Conservation (phyloP, 1,284 basidiomycete genomes). For the Heterobasidion annosum region DNA sequence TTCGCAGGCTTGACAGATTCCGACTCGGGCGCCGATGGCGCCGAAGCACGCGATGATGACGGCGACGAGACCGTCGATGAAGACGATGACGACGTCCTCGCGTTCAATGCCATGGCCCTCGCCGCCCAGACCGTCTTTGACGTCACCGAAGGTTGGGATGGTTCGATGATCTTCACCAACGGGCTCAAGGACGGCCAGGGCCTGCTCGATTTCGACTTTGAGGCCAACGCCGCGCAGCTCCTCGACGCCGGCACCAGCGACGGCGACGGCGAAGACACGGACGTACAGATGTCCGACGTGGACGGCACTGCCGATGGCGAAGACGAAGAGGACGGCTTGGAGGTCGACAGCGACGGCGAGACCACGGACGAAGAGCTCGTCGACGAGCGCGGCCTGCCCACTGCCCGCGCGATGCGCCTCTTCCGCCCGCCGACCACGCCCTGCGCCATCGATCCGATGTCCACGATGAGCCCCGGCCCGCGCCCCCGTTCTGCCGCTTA, state of each 20-base stretch:
- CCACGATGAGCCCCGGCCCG: conserved; percentile 49
- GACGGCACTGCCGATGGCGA: conserved; percentile 16
- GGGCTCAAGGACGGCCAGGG: conserved; percentile 42
- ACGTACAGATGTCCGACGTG: conserved; percentile 8
- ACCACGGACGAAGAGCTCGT: conserved; percentile 78
- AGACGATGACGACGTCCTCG: conserved; percentile 13
- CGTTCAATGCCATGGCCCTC: conserved; percentile 11
- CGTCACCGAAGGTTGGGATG: conserved; percentile 63
- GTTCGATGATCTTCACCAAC: conserved; percentile 61
- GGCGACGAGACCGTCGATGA: conserved; percentile 24
- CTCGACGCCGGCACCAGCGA: conserved; percentile 27
- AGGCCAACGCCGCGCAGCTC: conserved; percentile 39
- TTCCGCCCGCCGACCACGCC: conserved; percentile 54
- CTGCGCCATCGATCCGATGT: conserved; percentile 65
- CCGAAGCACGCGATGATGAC: conserved; percentile 18
- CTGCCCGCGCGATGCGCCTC: conserved; percentile 62
- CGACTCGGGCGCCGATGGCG: conserved; percentile 33
- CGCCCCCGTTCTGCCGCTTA: conserved; percentile 15
- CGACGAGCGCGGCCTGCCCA: conserved; percentile 60
- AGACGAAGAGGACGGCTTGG: conserved; percentile 27
- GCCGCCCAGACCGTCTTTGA: conserved; percentile 29
- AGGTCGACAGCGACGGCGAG: conserved; percentile 32
- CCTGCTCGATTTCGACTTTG: conserved; percentile 49
- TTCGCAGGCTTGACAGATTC: conserved; percentile 53
- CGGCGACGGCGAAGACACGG: conserved; percentile 18